These are phyloP conservation scores for Diaporthe aspalathi DNA, from an alignment of 2,329 filamentous ascomycete genomes.

Conservation along the genomic window DNA sequence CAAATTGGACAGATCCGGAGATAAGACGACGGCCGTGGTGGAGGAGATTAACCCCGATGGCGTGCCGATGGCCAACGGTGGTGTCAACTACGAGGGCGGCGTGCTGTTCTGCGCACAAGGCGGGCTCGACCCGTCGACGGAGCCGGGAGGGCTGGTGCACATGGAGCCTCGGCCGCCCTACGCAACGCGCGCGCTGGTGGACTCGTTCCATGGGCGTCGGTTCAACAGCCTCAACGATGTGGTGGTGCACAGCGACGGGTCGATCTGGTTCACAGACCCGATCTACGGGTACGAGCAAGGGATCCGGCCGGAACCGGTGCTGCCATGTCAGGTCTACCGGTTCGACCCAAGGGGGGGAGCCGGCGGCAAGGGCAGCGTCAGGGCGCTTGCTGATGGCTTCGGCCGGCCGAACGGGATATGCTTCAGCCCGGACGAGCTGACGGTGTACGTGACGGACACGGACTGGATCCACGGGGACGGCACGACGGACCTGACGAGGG, in stretches of 20 bases:
- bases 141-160: slow-evolving; percentile 47
- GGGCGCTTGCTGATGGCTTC: slow-evolving; percentile 61
- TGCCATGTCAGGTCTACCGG: slow-evolving; percentile 62
- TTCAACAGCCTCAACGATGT: slow-evolving; percentile 65
- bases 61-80: slow-evolving; percentile 61
- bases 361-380: slow-evolving; percentile 45
- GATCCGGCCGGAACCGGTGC: slow-evolving; percentile 54
- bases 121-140: slow-evolving; percentile 34
- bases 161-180: slow-evolving; percentile 51
- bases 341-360: slow-evolving; percentile 47
- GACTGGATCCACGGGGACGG: slow-evolving; percentile 50
- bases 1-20: slow-evolving; percentile 36
- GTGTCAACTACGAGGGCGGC: slow-evolving; percentile 57
- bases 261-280: slow-evolving; percentile 64
- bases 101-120: slow-evolving; percentile 58
- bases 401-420: slow-evolving; percentile 58
- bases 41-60: slow-evolving; percentile 50
- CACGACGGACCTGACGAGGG: slow-evolving; percentile 44
- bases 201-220: slow-evolving; percentile 54
- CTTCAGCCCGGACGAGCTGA: slow-evolving; percentile 58
- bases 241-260: slow-evolving; percentile 54
- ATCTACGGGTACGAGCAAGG: slow-evolving; percentile 61
- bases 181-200: slow-evolving; percentile 46
- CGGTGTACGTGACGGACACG: slow-evolving; percentile 59
- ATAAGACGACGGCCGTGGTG: slow-evolving; percentile 25